Evolutionary conservation across 176 grass and related monocot species (phyloP).

Genomic region (Bolboschoenus planiculmis): DNA sequence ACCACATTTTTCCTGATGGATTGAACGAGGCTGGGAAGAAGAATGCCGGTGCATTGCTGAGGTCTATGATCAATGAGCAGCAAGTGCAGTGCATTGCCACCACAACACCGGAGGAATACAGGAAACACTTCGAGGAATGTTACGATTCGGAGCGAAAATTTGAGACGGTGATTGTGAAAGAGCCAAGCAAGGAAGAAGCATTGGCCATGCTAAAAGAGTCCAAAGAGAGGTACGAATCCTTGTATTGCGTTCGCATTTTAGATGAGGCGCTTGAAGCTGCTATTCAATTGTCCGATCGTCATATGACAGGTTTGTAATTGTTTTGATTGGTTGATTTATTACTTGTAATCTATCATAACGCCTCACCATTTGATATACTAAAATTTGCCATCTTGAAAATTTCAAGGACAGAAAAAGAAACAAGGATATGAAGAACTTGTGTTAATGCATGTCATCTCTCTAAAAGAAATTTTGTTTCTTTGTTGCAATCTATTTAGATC

Average conservation of each 20-base stretch:
- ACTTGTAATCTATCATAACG: background rate
- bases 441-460: background rate
- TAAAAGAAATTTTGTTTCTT: background rate
- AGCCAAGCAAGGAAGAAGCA: slow-evolving; percentile 49
- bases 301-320: slow-evolving; percentile 42
- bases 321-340: slow-evolving; percentile 3
- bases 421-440: background rate
- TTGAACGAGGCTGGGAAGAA: slow-evolving; percentile 34
- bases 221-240: slow-evolving; percentile 61
- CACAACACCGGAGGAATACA: slow-evolving; percentile 57
- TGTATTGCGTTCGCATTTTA: slow-evolving; percentile 55
- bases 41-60: slow-evolving; percentile 53
- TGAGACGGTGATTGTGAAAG: slow-evolving; percentile 56
- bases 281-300: slow-evolving; percentile 39
- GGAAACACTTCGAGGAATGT: slow-evolving; percentile 54
- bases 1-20: slow-evolving; percentile 47
- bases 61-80: slow-evolving; percentile 52
- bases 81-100: slow-evolving; percentile 63
- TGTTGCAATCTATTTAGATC: slow-evolving; percentile 21
- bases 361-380: background rate
- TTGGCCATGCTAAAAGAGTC: slow-evolving; percentile 52
- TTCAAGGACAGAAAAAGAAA: background rate
- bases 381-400: background rate
- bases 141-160: slow-evolving; percentile 37
- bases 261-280: slow-evolving; percentile 52